Conservation (phyloP, 345 rosid species). For the Arabidopsis suecica region DNA sequence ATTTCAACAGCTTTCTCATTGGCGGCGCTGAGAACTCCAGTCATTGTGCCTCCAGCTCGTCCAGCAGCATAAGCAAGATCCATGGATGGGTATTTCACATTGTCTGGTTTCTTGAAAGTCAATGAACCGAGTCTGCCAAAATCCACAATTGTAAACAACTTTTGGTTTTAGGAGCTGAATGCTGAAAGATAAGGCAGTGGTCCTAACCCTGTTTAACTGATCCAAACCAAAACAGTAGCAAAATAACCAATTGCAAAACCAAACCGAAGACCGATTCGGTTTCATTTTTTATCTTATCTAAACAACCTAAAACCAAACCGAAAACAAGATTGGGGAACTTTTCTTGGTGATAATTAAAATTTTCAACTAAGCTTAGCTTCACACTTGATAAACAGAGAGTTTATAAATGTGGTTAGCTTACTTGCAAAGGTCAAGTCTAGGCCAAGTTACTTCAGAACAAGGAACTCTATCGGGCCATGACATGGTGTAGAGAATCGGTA, state of each 20-base stretch:
- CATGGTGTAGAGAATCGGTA: constrained; percentile 94
- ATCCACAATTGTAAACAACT: not conserved
- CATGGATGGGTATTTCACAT: constrained; percentile 92
- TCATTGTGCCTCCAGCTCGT: constrained; percentile 99
- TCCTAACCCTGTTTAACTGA: not conserved
- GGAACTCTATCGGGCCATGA: constrained; percentile 96
- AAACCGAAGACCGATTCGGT: not conserved
- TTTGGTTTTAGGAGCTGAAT: constrained; percentile 15
- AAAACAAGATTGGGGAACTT: not conserved
- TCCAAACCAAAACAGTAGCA: not conserved
- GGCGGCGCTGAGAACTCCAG: constrained; percentile 99
- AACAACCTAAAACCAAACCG: not conserved
- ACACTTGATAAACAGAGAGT: not conserved
- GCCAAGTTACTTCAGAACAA: constrained; percentile 97
- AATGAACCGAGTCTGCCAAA: constrained; percentile 81
- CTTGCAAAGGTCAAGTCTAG: constrained; percentile 98
- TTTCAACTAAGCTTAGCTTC: constrained; percentile 3
- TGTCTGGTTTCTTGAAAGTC: constrained; percentile 88
- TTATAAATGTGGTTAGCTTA: constrained; percentile 38
- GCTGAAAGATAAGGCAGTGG: not conserved
- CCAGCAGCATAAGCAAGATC: constrained; percentile 96
- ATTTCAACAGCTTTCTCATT: constrained; percentile 85
- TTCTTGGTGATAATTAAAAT: not conserved
- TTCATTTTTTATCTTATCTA: not conserved
- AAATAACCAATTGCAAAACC: not conserved